Conservation (phyloP, 495 filamentous ascomycete species). For the Penicillium nucicola region DNA sequence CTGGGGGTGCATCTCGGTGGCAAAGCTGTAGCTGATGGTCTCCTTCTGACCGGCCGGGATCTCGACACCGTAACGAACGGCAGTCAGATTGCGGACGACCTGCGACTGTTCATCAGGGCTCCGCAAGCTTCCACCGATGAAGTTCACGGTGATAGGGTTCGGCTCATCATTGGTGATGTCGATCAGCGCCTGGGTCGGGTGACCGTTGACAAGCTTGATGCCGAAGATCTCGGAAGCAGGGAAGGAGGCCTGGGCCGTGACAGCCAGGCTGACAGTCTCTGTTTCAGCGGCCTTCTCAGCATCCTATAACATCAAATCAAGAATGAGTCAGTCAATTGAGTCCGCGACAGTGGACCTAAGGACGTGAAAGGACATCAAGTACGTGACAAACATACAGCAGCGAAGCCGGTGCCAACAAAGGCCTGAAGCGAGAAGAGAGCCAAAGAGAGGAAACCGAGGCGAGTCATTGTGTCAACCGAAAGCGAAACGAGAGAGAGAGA, state of each 20-base stretch:
- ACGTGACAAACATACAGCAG: slow-evolving; percentile 52
- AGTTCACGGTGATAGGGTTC: slow-evolving; percentile 66
- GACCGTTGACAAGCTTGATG: slow-evolving; percentile 91
- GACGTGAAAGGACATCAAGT: slow-evolving; percentile 1
- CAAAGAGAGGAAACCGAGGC: slow-evolving; percentile 67
- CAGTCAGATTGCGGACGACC: slow-evolving; percentile 81
- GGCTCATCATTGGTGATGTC: slow-evolving; percentile 82
- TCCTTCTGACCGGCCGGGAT: slow-evolving; percentile 76
- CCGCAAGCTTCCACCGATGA: slow-evolving; percentile 76
- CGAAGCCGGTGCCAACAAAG: slow-evolving; percentile 57
- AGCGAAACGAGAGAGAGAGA: slow-evolving; percentile 18
- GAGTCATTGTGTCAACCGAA: slow-evolving; percentile 58
- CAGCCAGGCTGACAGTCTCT: slow-evolving; percentile 60
- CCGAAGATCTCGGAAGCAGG: slow-evolving; percentile 89
- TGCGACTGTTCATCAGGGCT: slow-evolving; percentile 53
- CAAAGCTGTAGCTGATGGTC: slow-evolving; percentile 77
- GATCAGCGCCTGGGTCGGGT: slow-evolving; percentile 78
- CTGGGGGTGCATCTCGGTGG: slow-evolving; percentile 89
- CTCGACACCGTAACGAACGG: slow-evolving; percentile 65
- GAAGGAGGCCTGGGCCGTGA: slow-evolving; percentile 76
- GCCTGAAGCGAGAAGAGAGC: slow-evolving; percentile 68
- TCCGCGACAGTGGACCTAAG: not conserved
- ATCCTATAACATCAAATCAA: slow-evolving; percentile 25
- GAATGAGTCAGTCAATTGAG: slow-evolving; percentile 27
- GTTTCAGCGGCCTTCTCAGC: slow-evolving; percentile 47